phyloP scores from a whole-genome alignment of 331 rosid genomes.

The Saraca asoca region DNA sequence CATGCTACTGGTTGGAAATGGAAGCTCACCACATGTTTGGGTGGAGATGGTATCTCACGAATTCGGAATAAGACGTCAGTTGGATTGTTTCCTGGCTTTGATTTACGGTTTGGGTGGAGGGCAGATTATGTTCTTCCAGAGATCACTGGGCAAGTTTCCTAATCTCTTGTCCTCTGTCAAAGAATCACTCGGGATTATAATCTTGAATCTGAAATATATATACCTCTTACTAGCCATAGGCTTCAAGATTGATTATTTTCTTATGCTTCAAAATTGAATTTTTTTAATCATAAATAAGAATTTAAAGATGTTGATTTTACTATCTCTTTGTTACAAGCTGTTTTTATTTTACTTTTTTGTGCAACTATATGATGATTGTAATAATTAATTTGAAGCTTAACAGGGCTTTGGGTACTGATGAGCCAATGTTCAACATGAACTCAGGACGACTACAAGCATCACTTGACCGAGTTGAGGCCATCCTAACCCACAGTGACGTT shows the following conservation, averaged over 20 bases:
- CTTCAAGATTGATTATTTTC: conserved; percentile 10
- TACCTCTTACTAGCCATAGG: background rate
- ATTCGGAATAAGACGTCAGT: conserved; percentile 76
- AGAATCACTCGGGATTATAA: conserved; percentile 3
- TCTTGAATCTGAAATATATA: conserved; percentile 2
- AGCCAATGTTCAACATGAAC: conserved; percentile 86
- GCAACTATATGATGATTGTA: conserved; percentile 20
- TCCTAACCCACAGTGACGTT: conserved; percentile 60
- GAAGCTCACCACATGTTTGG: conserved; percentile 92
- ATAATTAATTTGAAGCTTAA: conserved; percentile 24
- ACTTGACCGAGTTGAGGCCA: conserved; percentile 87
- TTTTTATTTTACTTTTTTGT: conserved; percentile 3
- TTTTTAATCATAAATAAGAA: background rate
- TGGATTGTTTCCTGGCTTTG: conserved; percentile 81
- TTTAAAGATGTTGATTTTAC: background rate
- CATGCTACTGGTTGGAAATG: conserved; percentile 96
- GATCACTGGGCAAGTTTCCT: conserved; percentile 72
- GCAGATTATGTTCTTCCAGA: conserved; percentile 94
- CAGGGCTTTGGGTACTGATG: conserved; percentile 88
- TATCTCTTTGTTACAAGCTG: conserved; percentile 15
- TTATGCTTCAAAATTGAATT: background rate
- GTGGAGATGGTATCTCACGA: conserved; percentile 91
- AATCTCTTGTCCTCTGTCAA: conserved; percentile 16
- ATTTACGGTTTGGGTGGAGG: conserved; percentile 93
- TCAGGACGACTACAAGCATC: conserved; percentile 81